These are phyloP conservation scores for Saturnispora zaruensis DNA, from an alignment of 805 yeast species.

Conservation along the genomic window DNA sequence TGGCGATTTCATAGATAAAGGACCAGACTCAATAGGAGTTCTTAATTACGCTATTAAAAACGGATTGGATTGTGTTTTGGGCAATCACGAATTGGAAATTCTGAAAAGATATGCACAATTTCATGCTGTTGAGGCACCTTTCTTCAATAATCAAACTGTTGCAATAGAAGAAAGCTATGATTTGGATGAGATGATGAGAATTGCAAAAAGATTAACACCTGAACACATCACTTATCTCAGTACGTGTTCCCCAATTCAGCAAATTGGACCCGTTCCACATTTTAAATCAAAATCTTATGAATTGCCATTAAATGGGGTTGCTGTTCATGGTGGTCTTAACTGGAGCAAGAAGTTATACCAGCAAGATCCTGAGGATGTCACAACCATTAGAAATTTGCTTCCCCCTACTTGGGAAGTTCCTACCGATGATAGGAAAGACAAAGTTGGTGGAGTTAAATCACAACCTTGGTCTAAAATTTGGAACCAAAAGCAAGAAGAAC, in stretches of 20 bases:
- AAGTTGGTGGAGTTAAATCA: conserved; percentile 23
- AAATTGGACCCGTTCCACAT: conserved; percentile 52
- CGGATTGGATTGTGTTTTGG: conserved; percentile 66
- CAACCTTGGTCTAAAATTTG: conserved; percentile 29
- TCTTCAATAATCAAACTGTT: conserved; percentile 11
- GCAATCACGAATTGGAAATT: conserved; percentile 79
- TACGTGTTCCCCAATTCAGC: conserved; percentile 54
- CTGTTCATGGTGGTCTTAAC: conserved; percentile 76
- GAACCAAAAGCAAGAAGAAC: conserved; percentile 20
- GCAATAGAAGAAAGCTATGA: conserved; percentile 23
- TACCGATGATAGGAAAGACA: conserved; percentile 35
- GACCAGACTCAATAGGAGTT: conserved; percentile 64
- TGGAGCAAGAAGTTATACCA: conserved; percentile 49
- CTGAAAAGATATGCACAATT: conserved; percentile 54
- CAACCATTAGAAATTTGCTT: conserved; percentile 62
- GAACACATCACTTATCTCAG: conserved; percentile 54
- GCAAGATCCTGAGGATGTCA: conserved; percentile 53
- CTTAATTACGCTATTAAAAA: conserved; percentile 54
- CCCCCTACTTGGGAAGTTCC: conserved; percentile 55
- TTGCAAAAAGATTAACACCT: conserved; percentile 49
- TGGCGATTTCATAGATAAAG: conserved; percentile 85
- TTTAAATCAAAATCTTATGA: conserved; percentile 18
- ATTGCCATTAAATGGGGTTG: conserved; percentile 36
- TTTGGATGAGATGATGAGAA: conserved; percentile 30
- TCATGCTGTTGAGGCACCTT: conserved; percentile 36